Evolutionary conservation across 2,329 filamentous ascomycete genomes (phyloP).

Genomic region (Coniochaeta hoffmannii): DNA sequence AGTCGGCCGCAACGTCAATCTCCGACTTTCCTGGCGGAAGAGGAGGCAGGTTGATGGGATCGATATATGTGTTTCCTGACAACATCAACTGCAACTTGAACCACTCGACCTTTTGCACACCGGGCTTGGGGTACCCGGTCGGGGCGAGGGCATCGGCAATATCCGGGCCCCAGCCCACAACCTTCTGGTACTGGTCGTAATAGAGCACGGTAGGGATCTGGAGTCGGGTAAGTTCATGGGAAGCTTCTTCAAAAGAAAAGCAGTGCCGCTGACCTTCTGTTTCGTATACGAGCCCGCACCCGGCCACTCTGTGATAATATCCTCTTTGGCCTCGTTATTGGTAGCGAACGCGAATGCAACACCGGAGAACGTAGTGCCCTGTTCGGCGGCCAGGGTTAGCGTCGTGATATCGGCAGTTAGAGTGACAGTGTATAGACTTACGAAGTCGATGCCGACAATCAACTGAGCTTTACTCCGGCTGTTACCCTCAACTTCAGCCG

Average conservation of each 20-base stretch:
- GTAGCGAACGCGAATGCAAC: slow-evolving; percentile 96
- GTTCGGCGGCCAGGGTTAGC: slow-evolving; percentile 15
- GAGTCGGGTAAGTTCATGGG: background rate
- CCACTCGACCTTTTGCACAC: slow-evolving; percentile 99
- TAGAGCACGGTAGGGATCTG: slow-evolving; percentile 99
- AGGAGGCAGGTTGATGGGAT: slow-evolving; percentile 96
- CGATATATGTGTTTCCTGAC: slow-evolving; percentile 97
- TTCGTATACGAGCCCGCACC: slow-evolving; percentile 96
- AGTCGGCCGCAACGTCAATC: slow-evolving; percentile 98
- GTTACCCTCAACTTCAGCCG: slow-evolving; percentile 74
- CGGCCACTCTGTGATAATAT: slow-evolving; percentile 99
- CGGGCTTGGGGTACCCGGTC: slow-evolving; percentile 94
- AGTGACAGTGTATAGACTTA: slow-evolving; percentile 42
- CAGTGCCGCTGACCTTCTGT: slow-evolving; percentile 66
- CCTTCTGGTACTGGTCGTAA: slow-evolving; percentile 98
- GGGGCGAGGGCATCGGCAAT: slow-evolving; percentile 94
- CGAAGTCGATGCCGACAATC: slow-evolving; percentile 98
- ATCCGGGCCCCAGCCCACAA: slow-evolving; percentile 98
- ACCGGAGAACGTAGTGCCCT: slow-evolving; percentile 97
- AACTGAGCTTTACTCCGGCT: slow-evolving; percentile 91
- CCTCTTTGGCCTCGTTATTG: slow-evolving; percentile 94
- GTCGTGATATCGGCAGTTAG: background rate
- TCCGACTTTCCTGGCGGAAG: slow-evolving; percentile 97
- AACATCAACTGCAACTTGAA: slow-evolving; percentile 99
- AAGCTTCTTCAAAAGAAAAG: background rate